These are phyloP conservation scores for Ophiostoma sp. DNA, from an alignment of 2,329 filamentous ascomycete species.

Conservation along the genomic window DNA sequence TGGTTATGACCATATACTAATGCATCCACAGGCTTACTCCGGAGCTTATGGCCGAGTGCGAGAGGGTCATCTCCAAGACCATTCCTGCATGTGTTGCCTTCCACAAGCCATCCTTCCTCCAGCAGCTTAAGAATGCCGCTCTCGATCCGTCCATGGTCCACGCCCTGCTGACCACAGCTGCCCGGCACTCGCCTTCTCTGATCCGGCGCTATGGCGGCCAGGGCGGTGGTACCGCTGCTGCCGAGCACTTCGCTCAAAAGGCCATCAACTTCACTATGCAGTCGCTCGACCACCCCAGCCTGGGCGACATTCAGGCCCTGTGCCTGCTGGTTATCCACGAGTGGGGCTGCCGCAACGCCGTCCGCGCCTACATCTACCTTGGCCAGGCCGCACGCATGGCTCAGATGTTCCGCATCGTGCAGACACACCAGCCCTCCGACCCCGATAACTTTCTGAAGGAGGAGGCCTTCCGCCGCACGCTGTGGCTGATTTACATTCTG, in stretches of 20 bases:
- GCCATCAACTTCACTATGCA: conserved; percentile 53
- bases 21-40: conserved; percentile 45
- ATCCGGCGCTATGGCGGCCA: conserved; percentile 56
- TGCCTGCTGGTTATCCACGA: conserved; percentile 59
- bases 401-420: conserved; percentile 58
- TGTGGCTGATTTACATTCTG: conserved; percentile 59
- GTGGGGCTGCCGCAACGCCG: conserved; percentile 57
- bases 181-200: conserved; percentile 51
- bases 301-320: conserved; percentile 57
- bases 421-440: conserved; percentile 46
- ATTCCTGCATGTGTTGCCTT: conserved; percentile 58
- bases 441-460: conserved; percentile 58
- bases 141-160: conserved; percentile 55
- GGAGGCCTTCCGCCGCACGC: conserved; percentile 55
- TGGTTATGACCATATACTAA: conserved; percentile 12
- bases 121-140: conserved; percentile 53
- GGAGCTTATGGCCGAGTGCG: conserved; percentile 54
- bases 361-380: conserved; percentile 58
- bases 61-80: conserved; percentile 56
- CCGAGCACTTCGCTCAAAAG: conserved; percentile 56
- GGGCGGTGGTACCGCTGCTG: conserved; percentile 46
- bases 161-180: conserved; percentile 53
- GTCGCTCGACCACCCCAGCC: conserved; percentile 54
- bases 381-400: conserved; percentile 60
- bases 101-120: conserved; percentile 57